A percentile compares a stretch with the other conserved stretches of the same genome.
phyloP scores from a whole-genome alignment of 768 basidiomycete species.

The Russula lepida region DNA sequence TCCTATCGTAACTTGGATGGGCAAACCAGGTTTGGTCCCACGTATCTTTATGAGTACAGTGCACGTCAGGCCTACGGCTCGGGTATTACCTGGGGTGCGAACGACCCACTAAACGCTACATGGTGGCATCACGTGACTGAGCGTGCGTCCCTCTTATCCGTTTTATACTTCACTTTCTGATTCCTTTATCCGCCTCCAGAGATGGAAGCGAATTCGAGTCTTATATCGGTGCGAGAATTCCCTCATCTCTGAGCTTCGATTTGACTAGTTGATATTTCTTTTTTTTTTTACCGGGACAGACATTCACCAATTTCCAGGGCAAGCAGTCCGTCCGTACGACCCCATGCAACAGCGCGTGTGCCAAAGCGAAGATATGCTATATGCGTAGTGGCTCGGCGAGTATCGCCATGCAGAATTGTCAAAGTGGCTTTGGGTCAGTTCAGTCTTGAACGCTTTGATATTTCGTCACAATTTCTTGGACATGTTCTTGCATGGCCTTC shows the following conservation, averaged over 20 bases:
- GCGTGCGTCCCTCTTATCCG: conserved; percentile 32
- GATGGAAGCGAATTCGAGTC: conserved; percentile 47
- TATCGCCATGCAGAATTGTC: conserved; percentile 53
- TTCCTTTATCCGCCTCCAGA: conserved; percentile 29
- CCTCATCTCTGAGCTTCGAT: background rate
- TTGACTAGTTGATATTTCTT: background rate
- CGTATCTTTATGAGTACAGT: conserved; percentile 55
- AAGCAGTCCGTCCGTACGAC: conserved; percentile 50
- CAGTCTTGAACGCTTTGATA: conserved; percentile 26
- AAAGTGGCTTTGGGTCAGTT: conserved; percentile 56
- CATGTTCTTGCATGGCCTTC: background rate
- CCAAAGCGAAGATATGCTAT: conserved; percentile 65
- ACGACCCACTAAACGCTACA: conserved; percentile 69
- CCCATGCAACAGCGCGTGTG: conserved; percentile 55
- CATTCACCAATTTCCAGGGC: conserved; percentile 64
- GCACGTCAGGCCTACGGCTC: conserved; percentile 60
- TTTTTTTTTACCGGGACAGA: conserved; percentile 37
- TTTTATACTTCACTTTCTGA: background rate
- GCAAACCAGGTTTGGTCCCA: conserved; percentile 51
- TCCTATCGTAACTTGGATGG: conserved; percentile 49
- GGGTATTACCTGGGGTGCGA: conserved; percentile 48
- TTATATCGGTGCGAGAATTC: conserved; percentile 42
- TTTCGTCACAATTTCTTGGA: background rate
- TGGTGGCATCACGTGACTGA: conserved; percentile 81
- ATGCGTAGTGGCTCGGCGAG: conserved; percentile 65